A percentile compares a stretch with the other conserved stretches of the same genome.
Conservation (phyloP, 169 alveolate species). For the Babesia ovata region DNA sequence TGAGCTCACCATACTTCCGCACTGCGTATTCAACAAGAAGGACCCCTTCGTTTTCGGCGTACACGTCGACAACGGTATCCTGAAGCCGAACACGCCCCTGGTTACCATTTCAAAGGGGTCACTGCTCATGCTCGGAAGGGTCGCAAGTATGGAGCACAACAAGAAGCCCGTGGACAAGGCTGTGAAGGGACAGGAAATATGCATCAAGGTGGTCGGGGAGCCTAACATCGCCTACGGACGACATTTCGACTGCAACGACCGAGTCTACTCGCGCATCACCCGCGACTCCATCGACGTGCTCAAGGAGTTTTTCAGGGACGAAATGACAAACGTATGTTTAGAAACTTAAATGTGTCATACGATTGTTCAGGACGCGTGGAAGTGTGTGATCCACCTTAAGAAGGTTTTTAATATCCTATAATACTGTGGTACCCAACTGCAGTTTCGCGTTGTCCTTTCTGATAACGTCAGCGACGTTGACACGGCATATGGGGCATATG, state of each 20-base stretch:
- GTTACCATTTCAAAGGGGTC: constrained; percentile 88
- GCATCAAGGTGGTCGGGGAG: constrained; percentile 86
- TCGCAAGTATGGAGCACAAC: constrained; percentile 92
- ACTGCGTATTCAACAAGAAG: constrained; percentile 92
- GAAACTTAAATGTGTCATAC: neutral
- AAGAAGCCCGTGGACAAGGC: constrained; percentile 92
- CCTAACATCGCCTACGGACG: constrained; percentile 92
- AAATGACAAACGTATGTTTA: constrained; percentile 77
- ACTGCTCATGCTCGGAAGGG: constrained; percentile 91
- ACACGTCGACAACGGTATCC: constrained; percentile 90
- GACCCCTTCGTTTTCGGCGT: constrained; percentile 97
- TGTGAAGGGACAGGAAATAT: constrained; percentile 88
- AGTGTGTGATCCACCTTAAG: constrained; percentile 86
- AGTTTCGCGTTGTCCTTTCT: neutral
- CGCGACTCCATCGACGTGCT: constrained; percentile 93
- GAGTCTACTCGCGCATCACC: constrained; percentile 86
- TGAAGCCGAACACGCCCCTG: constrained; percentile 94
- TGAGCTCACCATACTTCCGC: constrained; percentile 89
- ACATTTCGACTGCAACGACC: constrained; percentile 90
- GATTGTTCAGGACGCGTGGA: constrained; percentile 91
- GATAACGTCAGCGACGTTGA: constrained; percentile 63
- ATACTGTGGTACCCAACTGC: neutral
- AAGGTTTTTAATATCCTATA: constrained; percentile 80
- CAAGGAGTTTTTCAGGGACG: constrained; percentile 94
- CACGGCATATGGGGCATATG: constrained; percentile 79